phyloP scores from a whole-genome alignment of 495 filamentous ascomycete genomes.

The Neurospora discreta region DNA sequence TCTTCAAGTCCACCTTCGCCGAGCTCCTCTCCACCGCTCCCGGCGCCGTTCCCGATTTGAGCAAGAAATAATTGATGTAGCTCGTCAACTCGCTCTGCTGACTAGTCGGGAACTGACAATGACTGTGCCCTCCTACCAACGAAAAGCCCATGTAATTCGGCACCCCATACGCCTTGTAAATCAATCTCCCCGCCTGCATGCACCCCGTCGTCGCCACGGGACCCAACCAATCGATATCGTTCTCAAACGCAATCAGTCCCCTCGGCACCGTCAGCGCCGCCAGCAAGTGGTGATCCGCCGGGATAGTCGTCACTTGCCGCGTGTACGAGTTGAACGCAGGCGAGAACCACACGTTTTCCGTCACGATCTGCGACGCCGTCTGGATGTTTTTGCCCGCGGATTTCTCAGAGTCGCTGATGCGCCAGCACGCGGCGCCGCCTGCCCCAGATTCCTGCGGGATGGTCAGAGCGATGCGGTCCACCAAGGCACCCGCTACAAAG shows the following conservation, averaged over 20 bases:
- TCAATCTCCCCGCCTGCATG: slow-evolving; percentile 41
- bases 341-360: slow-evolving; percentile 45
- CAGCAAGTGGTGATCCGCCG: slow-evolving; percentile 42
- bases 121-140: slow-evolving; percentile 39
- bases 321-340: slow-evolving; percentile 30
- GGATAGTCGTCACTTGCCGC: slow-evolving; percentile 25
- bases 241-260: slow-evolving; percentile 39
- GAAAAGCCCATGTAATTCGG: slow-evolving; percentile 44
- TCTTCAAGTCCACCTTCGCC: slow-evolving; percentile 20
- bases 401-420: slow-evolving; percentile 37
- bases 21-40: slow-evolving; percentile 30
- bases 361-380: slow-evolving; percentile 38
- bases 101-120: slow-evolving; percentile 43
- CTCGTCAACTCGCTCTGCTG: slow-evolving; percentile 37
- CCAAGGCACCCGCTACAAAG: slow-evolving; percentile 38
- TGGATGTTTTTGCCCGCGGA: slow-evolving; percentile 42
- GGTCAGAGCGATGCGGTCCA: slow-evolving; percentile 41
- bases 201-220: slow-evolving; percentile 40
- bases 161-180: slow-evolving; percentile 41
- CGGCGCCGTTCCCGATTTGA: slow-evolving; percentile 18
- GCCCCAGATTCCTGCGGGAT: slow-evolving; percentile 45
- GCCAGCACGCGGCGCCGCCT: slow-evolving; percentile 43
- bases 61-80: slow-evolving; percentile 40
- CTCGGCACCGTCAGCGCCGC: slow-evolving; percentile 37
- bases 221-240: slow-evolving; percentile 46